Conservation (phyloP, 257 asterid species). For the Vinca minor region DNA sequence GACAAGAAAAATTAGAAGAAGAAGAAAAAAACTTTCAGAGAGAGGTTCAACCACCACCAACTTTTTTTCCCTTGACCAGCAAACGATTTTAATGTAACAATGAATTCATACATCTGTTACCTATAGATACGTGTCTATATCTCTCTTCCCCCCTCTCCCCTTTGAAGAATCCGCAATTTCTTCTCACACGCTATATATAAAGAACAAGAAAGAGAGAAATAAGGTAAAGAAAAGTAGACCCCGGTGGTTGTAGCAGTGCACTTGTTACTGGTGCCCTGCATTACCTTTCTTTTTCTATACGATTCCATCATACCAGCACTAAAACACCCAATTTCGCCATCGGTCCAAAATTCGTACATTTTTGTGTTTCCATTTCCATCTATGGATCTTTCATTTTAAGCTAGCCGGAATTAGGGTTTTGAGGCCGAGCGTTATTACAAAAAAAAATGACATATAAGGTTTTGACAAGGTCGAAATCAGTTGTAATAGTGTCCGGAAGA, state of each 20-base stretch:
- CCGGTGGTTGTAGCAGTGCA: not conserved
- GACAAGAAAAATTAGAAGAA: slow-evolving; percentile 18
- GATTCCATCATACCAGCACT: too few relatives aligned
- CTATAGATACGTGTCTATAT: slow-evolving; percentile 40
- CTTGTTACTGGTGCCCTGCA: too few relatives aligned
- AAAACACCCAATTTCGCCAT: too few relatives aligned
- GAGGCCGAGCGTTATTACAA: not conserved
- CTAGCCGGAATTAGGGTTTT: not conserved
- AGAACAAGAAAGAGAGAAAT: too few relatives aligned
- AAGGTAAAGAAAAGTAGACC: not conserved
- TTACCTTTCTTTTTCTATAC: too few relatives aligned
- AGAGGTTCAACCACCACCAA: slow-evolving; percentile 84
- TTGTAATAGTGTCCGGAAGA: slow-evolving; percentile 26
- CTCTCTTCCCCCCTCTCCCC: slow-evolving; percentile 8
- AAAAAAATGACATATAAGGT: not conserved
- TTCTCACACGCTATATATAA: slow-evolving; percentile 20
- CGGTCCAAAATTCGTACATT: too few relatives aligned
- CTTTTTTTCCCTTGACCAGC: slow-evolving; percentile 33
- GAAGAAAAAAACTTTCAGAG: too few relatives aligned
- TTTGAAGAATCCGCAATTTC: not conserved
- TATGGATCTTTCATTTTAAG: too few relatives aligned
- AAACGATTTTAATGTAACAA: slow-evolving; percentile 29
- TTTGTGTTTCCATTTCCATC: too few relatives aligned
- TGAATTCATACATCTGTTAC: slow-evolving; percentile 39
- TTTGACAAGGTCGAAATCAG: slow-evolving; percentile 19